These are phyloP conservation scores for Tilletia horrida DNA, from an alignment of 1,284 basidiomycete genomes.

Conservation along the genomic window DNA sequence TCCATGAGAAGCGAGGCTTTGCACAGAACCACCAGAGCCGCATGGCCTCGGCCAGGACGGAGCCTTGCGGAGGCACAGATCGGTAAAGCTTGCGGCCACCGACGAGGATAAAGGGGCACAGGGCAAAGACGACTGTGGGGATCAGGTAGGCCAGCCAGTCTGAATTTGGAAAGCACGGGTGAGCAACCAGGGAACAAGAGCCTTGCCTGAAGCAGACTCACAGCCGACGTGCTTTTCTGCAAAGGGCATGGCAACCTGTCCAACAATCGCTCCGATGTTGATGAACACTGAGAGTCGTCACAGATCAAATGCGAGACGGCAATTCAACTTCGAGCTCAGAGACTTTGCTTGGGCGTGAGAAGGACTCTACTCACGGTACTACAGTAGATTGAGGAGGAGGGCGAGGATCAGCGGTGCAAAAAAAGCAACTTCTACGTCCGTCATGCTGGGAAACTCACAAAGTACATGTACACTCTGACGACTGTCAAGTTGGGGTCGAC, in stretches of 20 bases:
- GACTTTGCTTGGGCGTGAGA: neutral
- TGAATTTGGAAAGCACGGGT: neutral
- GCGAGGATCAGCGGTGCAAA: too few species aligned
- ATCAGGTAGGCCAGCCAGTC: slow-evolving; percentile 56
- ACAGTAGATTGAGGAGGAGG: too few species aligned
- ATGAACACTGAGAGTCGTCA: slow-evolving; percentile 64
- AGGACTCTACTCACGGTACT: neutral
- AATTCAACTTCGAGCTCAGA: neutral
- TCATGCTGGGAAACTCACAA: too few species aligned
- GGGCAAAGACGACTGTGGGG: slow-evolving; percentile 57
- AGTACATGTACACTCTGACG: slow-evolving; percentile 49
- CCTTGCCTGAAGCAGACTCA: too few species aligned
- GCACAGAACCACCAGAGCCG: slow-evolving; percentile 50
- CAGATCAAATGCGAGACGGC: too few species aligned
- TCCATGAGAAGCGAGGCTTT: slow-evolving; percentile 53
- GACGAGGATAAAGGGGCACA: slow-evolving; percentile 66
- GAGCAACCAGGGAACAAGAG: neutral
- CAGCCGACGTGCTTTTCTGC: slow-evolving; percentile 57
- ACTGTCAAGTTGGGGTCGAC: slow-evolving; percentile 73
- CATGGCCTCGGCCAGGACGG: slow-evolving; percentile 66
- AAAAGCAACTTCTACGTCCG: too few species aligned
- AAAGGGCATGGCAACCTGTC: slow-evolving; percentile 57
- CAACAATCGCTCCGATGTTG: slow-evolving; percentile 49
- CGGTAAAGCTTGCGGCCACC: slow-evolving; percentile 67
- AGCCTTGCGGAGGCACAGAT: slow-evolving; percentile 71